Evolutionary conservation across 164 flowering plant genomes (phyloP).

Genomic region (Santalum album): DNA sequence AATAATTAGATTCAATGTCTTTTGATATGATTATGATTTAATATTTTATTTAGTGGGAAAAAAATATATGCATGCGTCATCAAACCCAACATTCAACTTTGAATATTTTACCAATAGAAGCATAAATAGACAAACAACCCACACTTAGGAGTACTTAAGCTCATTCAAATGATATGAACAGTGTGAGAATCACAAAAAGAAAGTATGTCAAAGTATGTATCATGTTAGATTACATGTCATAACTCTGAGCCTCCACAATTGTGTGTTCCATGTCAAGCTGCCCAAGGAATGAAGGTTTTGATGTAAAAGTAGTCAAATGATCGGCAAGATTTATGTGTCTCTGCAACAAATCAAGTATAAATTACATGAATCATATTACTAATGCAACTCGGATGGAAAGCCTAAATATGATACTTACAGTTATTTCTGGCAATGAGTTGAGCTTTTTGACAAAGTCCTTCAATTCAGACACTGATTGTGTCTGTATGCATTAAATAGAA

Average conservation of each 20-base stretch:
- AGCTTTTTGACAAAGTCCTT: conserved; percentile 96
- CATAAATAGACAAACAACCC: no score
- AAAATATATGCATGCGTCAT: no score
- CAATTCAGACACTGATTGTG: conserved; percentile 78
- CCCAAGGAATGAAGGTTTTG: conserved; percentile 80
- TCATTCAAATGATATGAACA: no score
- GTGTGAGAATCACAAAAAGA: no score
- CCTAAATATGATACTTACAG: conserved; percentile 41
- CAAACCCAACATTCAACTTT: no score
- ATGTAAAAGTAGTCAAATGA: conserved; percentile 70
- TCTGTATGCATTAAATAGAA: conserved; percentile 35
- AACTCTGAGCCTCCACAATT: conserved; percentile 81
- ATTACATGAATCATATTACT: neutral
- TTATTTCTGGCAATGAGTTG: conserved; percentile 90
- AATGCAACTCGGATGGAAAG: neutral
- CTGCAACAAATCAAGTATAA: conserved; percentile 26
- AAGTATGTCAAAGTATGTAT: no score
- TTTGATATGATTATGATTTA: no score
- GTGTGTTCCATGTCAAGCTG: conserved; percentile 96
- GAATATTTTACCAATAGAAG: no score
- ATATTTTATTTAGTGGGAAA: no score
- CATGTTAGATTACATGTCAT: conserved; percentile 63
- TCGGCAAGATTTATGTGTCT: conserved; percentile 98
- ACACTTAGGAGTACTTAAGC: no score
- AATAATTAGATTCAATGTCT: no score